Evolutionary conservation across 192 early-diverging fungal species (phyloP).

Genomic region (Gonapodya sp.): DNA sequence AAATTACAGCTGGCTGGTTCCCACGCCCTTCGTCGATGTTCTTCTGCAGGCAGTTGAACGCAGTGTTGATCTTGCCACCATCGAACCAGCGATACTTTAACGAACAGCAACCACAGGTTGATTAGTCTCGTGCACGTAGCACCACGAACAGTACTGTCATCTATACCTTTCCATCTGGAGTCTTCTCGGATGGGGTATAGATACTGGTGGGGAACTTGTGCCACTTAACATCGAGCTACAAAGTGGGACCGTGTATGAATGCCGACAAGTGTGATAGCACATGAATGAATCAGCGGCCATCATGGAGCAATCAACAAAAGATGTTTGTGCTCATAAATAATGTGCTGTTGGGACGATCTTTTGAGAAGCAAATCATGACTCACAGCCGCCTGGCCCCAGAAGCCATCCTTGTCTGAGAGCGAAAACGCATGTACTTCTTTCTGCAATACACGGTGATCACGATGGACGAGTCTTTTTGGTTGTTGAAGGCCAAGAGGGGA

Average conservation of each 20-base stretch:
- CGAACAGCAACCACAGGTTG: neutral
- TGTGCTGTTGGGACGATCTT: no score
- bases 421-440: constrained; percentile 21
- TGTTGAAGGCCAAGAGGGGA: neutral
- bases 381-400: constrained; percentile 36
- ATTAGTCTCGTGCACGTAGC: neutral
- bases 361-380: neutral
- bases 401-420: constrained; percentile 31
- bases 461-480: neutral
- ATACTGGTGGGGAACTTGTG: constrained; percentile 2
- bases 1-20: constrained; percentile 57
- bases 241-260: neutral
- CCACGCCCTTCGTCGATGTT: constrained; percentile 52
- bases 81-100: constrained; percentile 7
- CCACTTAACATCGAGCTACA: constrained; percentile 6
- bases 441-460: constrained; percentile 16
- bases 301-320: no score
- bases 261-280: neutral
- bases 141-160: constrained; percentile 51
- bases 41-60: constrained; percentile 71
- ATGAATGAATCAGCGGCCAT: no score
- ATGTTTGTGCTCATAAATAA: no score
- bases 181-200: neutral
- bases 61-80: constrained; percentile 51
- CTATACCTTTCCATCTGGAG: neutral